Evolutionary conservation across 768 basidiomycete species (phyloP).

Genomic region (Phaeotremella skinneri): DNA sequence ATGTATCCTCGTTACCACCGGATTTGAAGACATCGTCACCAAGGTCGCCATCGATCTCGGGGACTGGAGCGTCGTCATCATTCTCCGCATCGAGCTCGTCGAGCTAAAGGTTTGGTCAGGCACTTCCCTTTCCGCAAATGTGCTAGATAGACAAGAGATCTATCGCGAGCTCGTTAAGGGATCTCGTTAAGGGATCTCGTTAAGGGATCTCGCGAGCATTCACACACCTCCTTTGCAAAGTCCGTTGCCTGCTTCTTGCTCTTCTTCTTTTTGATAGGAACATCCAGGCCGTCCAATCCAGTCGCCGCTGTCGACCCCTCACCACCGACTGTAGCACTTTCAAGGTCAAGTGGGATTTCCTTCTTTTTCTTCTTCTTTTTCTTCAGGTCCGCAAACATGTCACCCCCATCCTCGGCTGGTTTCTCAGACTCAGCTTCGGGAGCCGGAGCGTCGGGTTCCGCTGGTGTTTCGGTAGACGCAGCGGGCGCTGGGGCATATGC

Average conservation of each 20-base stretch:
- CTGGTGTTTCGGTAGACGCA: slow-evolving; percentile 5
- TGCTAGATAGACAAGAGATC: too few species aligned
- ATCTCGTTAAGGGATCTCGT: too few species aligned
- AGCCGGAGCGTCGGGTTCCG: slow-evolving; percentile 9
- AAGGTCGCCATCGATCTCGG: slow-evolving; percentile 60
- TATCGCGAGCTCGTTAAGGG: too few species aligned
- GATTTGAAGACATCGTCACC: slow-evolving; percentile 77
- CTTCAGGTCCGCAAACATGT: slow-evolving; percentile 92
- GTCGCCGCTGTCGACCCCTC: slow-evolving; percentile 23
- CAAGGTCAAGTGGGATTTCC: slow-evolving; percentile 53
- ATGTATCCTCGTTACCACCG: slow-evolving; percentile 57
- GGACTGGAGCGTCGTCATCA: slow-evolving; percentile 54
- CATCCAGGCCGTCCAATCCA: slow-evolving; percentile 42
- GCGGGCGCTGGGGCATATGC: neutral
- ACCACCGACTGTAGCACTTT: slow-evolving; percentile 27
- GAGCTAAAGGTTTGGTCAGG: slow-evolving; percentile 18
- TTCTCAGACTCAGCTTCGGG: slow-evolving; percentile 23
- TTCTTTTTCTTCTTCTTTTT: slow-evolving; percentile 82
- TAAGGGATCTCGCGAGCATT: neutral
- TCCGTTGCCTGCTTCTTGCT: slow-evolving; percentile 82
- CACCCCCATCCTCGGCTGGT: slow-evolving; percentile 59
- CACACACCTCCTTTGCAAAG: slow-evolving; percentile 34
- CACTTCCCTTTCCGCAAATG: too few species aligned
- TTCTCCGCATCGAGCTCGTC: slow-evolving; percentile 55
- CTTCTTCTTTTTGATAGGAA: slow-evolving; percentile 54